Evolutionary conservation across 2,329 filamentous ascomycete genomes (phyloP), one percentile per base, ranked within the genome.

Genomic region (Allantophomopsis lycopodina): DNA sequence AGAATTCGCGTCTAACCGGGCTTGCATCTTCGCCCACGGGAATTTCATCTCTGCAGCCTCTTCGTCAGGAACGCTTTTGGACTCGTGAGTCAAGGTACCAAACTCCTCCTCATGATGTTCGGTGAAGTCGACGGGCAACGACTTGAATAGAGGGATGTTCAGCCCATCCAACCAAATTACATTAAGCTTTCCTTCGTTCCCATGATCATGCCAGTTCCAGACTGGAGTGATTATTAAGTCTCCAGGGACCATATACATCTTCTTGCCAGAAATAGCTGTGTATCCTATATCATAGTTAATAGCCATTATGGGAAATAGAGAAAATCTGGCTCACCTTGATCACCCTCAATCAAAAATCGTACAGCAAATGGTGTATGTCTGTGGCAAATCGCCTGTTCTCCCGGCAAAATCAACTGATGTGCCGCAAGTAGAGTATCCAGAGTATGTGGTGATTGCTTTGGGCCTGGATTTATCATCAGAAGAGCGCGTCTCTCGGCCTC

Each of bases 171-270:
- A 52, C 64, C 64, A 67, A 33, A 67, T 64, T 57, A 66, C 63
- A 1, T 61, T 60, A 2, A 57, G 56, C 1, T 53, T 52, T 1
- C 63, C 62, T 33, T 67, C 62, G 36, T 67, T 66, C 5, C 64
- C 65, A 43, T 67, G 64, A 44, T 67, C 63, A 43, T 65, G 63
- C 54, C 60, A 68, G 44, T 65, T 60, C 64, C 64, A 67, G 1
- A 56, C 60, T 0, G 64, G 64, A 0, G 64, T 68, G 1, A 68
- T 47, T 28, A 68, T 65, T 5, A 67, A 57, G 44, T 67, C 64
- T 14, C 63, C 62, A 3, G 54, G 51, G 16, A 59, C 46, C 62
- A 68, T 67, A 10, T 50, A 43, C 14, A 67, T 61, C 28, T 60
- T 54, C 13, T 51, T 44, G 14, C 64, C 63, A 31, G 63, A 57